Evolutionary conservation across 2,329 filamentous ascomycete genomes (phyloP).

Genomic region (Ramularia collo-cygni): DNA sequence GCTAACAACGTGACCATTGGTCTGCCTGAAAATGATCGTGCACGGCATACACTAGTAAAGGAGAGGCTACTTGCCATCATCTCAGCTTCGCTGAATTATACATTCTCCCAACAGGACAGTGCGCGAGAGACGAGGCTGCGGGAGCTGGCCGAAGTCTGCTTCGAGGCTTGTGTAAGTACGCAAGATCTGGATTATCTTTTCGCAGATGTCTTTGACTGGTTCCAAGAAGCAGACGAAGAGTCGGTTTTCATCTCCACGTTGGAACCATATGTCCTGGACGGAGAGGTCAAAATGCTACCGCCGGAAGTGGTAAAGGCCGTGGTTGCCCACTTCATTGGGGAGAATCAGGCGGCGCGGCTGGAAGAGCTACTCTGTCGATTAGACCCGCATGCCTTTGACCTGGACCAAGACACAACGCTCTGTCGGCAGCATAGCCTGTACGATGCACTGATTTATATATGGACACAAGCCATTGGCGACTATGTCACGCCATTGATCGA

Average conservation of each 20-base stretch:
- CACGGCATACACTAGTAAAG: conserved; percentile 73
- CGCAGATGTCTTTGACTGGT: conserved; percentile 83
- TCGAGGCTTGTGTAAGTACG: conserved; percentile 73
- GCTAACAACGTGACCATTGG: conserved; percentile 93
- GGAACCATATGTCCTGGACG: conserved; percentile 79
- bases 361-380: conserved; percentile 95
- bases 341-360: conserved; percentile 67
- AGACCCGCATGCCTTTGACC: conserved; percentile 82
- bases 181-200: conserved; percentile 78
- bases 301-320: conserved; percentile 80
- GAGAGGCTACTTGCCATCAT: conserved; percentile 93
- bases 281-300: conserved; percentile 66
- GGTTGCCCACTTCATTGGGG: conserved; percentile 70
- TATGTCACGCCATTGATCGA: conserved; percentile 88
- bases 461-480: conserved; percentile 84
- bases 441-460: conserved; percentile 92
- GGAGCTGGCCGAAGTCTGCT: conserved; percentile 75
- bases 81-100: conserved; percentile 81
- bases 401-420: conserved; percentile 83
- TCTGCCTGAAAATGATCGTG: conserved; percentile 70
- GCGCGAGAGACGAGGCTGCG: conserved; percentile 55
- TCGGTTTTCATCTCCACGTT: conserved; percentile 80
- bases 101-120: conserved; percentile 59
- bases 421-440: conserved; percentile 91
- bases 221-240: conserved; percentile 66